Evolutionary conservation across 345 rosid genomes (phyloP).

Genomic region (Sisymbrium altissimum): DNA sequence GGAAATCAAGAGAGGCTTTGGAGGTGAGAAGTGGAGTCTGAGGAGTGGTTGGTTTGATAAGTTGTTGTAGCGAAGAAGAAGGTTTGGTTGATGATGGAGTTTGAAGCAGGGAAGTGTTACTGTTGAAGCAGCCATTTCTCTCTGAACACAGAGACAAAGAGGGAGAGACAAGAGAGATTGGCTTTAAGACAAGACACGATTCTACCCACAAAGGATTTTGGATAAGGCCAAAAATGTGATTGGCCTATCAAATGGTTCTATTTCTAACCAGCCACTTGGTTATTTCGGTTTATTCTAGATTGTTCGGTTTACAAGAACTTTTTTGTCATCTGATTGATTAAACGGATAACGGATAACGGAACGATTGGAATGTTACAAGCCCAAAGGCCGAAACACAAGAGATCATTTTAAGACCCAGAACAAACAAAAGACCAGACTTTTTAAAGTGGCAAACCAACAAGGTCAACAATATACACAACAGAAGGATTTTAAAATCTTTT

Average conservation of each 20-base stretch:
- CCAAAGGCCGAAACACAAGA: too few species aligned
- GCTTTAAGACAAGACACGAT: neutral
- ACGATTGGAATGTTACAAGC: too few species aligned
- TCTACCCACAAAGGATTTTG: slow-evolving; percentile 9
- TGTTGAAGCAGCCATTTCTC: slow-evolving; percentile 29
- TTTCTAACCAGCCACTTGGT: neutral
- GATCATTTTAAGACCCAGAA: too few species aligned
- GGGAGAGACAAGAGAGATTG: slow-evolving; percentile 8
- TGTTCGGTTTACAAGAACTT: neutral
- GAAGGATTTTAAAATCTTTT: too few species aligned
- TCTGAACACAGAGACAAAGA: slow-evolving; percentile 10
- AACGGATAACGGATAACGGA: too few species aligned
- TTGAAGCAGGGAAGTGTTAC: slow-evolving; percentile 17
- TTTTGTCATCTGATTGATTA: too few species aligned
- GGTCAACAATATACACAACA: too few species aligned
- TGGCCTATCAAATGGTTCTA: slow-evolving; percentile 8
- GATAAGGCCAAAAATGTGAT: slow-evolving; percentile 35
- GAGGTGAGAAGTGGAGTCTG: neutral
- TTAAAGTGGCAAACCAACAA: too few species aligned
- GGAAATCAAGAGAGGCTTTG: slow-evolving; percentile 26
- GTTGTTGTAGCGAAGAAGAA: neutral
- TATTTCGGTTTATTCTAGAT: neutral
- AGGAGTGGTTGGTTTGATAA: slow-evolving; percentile 10
- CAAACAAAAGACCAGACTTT: too few species aligned
- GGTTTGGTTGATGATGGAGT: slow-evolving; percentile 23